These are phyloP conservation scores for Sporothrix variecibatus DNA, from an alignment of 2,329 filamentous ascomycete species.

Conservation along the genomic window DNA sequence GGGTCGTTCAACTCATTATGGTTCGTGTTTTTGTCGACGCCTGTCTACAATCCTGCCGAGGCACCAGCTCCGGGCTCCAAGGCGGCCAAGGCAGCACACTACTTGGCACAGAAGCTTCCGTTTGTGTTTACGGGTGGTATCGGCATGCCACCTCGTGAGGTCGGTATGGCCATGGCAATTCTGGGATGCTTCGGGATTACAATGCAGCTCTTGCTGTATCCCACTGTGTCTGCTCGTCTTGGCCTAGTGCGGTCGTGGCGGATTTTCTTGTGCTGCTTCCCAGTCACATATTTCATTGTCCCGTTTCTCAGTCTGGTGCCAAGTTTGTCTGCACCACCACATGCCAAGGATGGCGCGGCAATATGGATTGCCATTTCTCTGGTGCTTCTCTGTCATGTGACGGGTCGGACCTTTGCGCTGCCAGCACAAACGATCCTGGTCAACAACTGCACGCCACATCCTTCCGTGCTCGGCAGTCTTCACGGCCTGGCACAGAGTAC, in stretches of 20 bases:
- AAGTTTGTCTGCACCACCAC: conserved; percentile 52
- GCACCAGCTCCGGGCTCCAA: conserved; percentile 33
- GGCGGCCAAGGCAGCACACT: conserved; percentile 29
- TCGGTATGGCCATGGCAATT: conserved; percentile 77
- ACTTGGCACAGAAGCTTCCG: conserved; percentile 46
- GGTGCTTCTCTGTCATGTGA: conserved; percentile 68
- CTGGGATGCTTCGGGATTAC: conserved; percentile 74
- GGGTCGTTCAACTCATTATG: conserved; percentile 76
- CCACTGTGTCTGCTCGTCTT: conserved; percentile 63
- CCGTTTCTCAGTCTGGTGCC: conserved; percentile 73
- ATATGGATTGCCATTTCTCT: conserved; percentile 67
- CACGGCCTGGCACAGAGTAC: conserved; percentile 61
- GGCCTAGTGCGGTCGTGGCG: conserved; percentile 71
- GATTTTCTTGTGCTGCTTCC: conserved; percentile 69
- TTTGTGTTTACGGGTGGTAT: conserved; percentile 74
- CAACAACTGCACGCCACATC: conserved; percentile 61
- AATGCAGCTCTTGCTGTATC: conserved; percentile 73
- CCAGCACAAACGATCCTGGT: conserved; percentile 61
- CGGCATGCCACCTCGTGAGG: conserved; percentile 68
- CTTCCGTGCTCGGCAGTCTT: conserved; percentile 59
- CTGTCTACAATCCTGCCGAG: conserved; percentile 53
- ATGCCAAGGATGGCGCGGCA: conserved; percentile 53
- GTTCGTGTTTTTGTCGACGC: conserved; percentile 75
- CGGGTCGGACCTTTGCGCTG: conserved; percentile 69
- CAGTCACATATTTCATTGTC: conserved; percentile 66